These are phyloP conservation scores for Sherardia arvensis DNA, from an alignment of 257 asterid species.

Conservation along the genomic window DNA sequence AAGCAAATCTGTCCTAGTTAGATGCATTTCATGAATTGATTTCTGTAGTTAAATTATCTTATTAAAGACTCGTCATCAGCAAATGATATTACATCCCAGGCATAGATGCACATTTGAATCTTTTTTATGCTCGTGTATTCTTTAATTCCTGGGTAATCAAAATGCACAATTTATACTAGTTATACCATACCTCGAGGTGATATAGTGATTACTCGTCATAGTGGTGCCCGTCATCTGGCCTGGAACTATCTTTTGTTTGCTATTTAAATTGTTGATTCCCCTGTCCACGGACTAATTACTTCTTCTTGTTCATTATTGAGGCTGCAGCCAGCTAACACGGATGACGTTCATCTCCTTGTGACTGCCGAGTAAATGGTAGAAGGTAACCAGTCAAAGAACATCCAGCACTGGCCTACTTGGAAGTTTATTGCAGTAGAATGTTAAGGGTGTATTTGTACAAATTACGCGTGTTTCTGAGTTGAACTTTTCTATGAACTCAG, in stretches of 20 bases:
- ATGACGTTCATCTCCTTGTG: slow-evolving; percentile 41
- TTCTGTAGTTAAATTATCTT: not conserved
- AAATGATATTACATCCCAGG: no score
- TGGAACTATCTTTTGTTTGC: not conserved
- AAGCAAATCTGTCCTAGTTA: not conserved
- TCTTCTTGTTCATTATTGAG: slow-evolving; percentile 13
- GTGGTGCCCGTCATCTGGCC: no score
- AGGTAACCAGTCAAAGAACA: slow-evolving; percentile 6
- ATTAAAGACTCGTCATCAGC: not conserved
- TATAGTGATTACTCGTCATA: no score
- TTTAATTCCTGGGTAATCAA: no score
- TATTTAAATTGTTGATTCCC: no score
- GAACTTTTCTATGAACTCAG: not conserved
- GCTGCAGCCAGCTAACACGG: slow-evolving; percentile 30
- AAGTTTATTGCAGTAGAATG: not conserved
- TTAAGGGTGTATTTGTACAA: not conserved
- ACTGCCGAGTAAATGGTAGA: slow-evolving; percentile 30
- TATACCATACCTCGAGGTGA: no score
- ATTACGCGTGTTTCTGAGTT: not conserved
- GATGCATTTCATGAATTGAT: not conserved
- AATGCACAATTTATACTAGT: no score
- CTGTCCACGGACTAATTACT: not conserved
- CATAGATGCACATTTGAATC: not conserved
- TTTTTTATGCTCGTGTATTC: not conserved
- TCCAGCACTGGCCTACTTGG: not conserved